A percentile compares a stretch with the other conserved stretches of the same genome.
These are phyloP conservation scores for Aspergillus pseudoglaucus DNA, from an alignment of 2,329 filamentous ascomycete genomes.

Conservation along the genomic window DNA sequence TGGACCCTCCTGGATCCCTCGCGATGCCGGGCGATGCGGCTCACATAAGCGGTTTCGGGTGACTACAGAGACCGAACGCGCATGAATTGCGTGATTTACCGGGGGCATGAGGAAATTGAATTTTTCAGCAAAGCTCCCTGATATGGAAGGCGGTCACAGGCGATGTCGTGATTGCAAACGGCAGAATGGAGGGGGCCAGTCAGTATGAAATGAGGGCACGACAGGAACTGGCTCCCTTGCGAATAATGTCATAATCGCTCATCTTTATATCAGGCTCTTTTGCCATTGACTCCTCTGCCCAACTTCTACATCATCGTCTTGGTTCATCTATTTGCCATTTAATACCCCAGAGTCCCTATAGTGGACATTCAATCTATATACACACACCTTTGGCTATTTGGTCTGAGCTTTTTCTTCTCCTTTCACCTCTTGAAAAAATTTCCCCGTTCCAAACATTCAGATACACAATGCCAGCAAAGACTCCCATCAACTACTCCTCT, in stretches of 20 bases:
- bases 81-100: constrained; percentile 38
- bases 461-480: constrained; percentile 33
- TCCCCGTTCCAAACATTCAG: constrained; percentile 2
- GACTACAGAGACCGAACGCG: constrained; percentile 13
- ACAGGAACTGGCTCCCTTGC: constrained; percentile 17
- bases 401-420: constrained; percentile 1
- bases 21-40: constrained; percentile 1
- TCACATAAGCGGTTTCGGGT: constrained; percentile 13
- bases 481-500: constrained; percentile 30
- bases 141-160: constrained; percentile 21
- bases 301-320: constrained; percentile 9
- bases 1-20: constrained; percentile 1
- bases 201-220: constrained; percentile 12
- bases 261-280: constrained; percentile 21
- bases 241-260: constrained; percentile 28
- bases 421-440: constrained; percentile 2
- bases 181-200: constrained; percentile 21
- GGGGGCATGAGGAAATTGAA: constrained; percentile 23
- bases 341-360: neutral
- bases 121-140: constrained; percentile 18
- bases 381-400: neutral
- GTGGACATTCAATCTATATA: neutral
- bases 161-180: constrained; percentile 24
- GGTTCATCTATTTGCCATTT: constrained; percentile 1
- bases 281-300: constrained; percentile 14